Evolutionary conservation across 495 filamentous ascomycete species (phyloP).

Genomic region (Penicillium alfredii): DNA sequence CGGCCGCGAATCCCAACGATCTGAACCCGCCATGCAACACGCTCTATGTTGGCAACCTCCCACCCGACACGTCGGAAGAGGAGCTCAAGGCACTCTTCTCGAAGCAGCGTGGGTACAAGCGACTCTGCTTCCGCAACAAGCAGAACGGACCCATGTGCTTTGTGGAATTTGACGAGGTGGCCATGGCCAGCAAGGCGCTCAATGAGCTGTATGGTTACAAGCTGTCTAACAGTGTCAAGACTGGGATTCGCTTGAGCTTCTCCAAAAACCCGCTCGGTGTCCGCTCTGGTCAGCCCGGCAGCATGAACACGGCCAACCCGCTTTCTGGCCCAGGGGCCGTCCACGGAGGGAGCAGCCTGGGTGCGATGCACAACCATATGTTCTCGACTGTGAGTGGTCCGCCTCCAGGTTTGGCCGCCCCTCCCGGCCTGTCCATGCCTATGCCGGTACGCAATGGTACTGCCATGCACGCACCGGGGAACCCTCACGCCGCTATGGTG

Average conservation of each 20-base stretch:
- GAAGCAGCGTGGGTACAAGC: slow-evolving; percentile 91
- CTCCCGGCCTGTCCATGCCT: slow-evolving; percentile 56
- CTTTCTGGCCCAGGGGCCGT: slow-evolving; percentile 45
- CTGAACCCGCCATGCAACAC: slow-evolving; percentile 98
- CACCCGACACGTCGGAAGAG: slow-evolving; percentile 90
- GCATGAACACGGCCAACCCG: slow-evolving; percentile 44
- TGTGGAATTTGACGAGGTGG: slow-evolving; percentile 95
- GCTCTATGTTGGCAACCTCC: slow-evolving; percentile 93
- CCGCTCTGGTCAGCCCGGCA: slow-evolving; percentile 64
- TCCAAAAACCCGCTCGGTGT: slow-evolving; percentile 97
- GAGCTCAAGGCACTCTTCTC: slow-evolving; percentile 93
- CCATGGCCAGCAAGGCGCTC: slow-evolving; percentile 86
- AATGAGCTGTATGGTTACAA: slow-evolving; percentile 86
- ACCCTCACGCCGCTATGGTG: slow-evolving; percentile 31
- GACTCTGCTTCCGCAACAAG: slow-evolving; percentile 95
- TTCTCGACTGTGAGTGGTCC: slow-evolving; percentile 71
- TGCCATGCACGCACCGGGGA: slow-evolving; percentile 27
- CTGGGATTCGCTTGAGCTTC: slow-evolving; percentile 95
- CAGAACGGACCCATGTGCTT: slow-evolving; percentile 99
- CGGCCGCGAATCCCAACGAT: slow-evolving; percentile 90
- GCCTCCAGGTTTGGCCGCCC: slow-evolving; percentile 64
- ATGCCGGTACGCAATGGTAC: slow-evolving; percentile 33
- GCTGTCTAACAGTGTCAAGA: slow-evolving; percentile 89
- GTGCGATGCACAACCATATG: slow-evolving; percentile 51
- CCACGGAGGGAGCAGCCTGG: slow-evolving; percentile 45